Evolutionary conservation across 495 filamentous ascomycete species (phyloP), one percentile per base, ranked within the genome.

Genomic region (Venustampulla echinocandica): DNA sequence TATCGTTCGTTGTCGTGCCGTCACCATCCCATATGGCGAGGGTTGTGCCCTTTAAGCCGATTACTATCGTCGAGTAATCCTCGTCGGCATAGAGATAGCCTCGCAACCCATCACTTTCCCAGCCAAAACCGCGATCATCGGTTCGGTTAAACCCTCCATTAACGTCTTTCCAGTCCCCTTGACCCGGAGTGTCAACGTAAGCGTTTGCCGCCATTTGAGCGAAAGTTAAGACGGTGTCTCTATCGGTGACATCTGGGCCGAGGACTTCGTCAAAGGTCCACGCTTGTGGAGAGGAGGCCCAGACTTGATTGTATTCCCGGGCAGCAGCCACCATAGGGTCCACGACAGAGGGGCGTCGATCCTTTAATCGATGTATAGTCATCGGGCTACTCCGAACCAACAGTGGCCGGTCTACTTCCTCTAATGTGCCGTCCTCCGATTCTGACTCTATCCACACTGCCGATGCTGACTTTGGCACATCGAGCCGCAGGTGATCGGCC

Each of bases 1-100:
- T 98, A 66, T 98, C 92, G 58, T 95, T 96, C 3, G 89, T 95
- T 0, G 89, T 95, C 0, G 92, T 96, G 10, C 87, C 90, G 7
- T 88, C 85, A 2, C 92, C 92, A 61, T 97, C 92, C 60, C 95
- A 97, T 9, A 97, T 79, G 10, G 93, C 92, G 1, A 79, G 74
- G 34, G 88, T 84, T 4, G 88, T 95, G 15, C 90, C 89, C 64
- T 98, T 98, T 23, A 98, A 66, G 1, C 86, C 90, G 39, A 98
- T 87, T 25, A 97, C 79, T 44, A 98, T 73, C 1, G 90, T 97
- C 22, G 72, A 74, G 62, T 97, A 96, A 22, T 63, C 79, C 57
- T 90, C 72, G 55, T 96, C 86, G 10, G 82, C 80, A 63, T 90
- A 98, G 23, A 98, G 81, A 60, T 98, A 93, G 0, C 92, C 92